Evolutionary conservation across 2,329 filamentous ascomycete genomes (phyloP).

Genomic region (Botrytis cinerea): DNA sequence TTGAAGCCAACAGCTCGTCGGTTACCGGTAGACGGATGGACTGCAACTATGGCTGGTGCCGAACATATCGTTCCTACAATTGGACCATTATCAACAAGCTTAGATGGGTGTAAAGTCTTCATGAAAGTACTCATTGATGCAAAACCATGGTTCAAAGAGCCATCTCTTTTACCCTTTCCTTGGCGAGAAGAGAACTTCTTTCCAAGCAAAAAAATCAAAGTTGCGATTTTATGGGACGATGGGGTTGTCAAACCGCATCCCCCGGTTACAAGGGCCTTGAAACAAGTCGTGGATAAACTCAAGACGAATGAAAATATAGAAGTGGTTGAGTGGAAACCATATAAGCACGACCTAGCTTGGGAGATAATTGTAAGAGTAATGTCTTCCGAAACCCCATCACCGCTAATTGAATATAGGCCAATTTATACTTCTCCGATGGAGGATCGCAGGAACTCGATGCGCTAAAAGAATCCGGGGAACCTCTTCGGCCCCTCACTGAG

Average conservation of each 20-base stretch:
- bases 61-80: slow-evolving; percentile 50
- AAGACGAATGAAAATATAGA: slow-evolving; percentile 49
- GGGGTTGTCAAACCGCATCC: slow-evolving; percentile 61
- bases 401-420: slow-evolving; percentile 30
- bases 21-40: slow-evolving; percentile 34
- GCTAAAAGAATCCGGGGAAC: slow-evolving; percentile 57
- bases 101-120: slow-evolving; percentile 50
- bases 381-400: too few species aligned
- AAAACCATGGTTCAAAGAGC: slow-evolving; percentile 55
- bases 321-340: slow-evolving; percentile 56
- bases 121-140: slow-evolving; percentile 46
- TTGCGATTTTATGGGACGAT: slow-evolving; percentile 63
- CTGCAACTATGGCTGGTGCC: slow-evolving; percentile 33
- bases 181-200: slow-evolving; percentile 48
- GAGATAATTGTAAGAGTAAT: slow-evolving; percentile 47
- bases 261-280: slow-evolving; percentile 58
- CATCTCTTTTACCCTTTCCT: slow-evolving; percentile 53
- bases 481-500: slow-evolving; percentile 57
- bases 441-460: slow-evolving; percentile 54
- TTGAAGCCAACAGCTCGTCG: slow-evolving; percentile 39
- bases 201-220: slow-evolving; percentile 51
- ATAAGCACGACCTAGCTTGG: slow-evolving; percentile 54
- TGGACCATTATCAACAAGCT: slow-evolving; percentile 56
- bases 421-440: slow-evolving; percentile 60
- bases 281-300: slow-evolving; percentile 55